Conservation (phyloP, 164 flowering plant species). For the Echeveria elegans region DNA sequence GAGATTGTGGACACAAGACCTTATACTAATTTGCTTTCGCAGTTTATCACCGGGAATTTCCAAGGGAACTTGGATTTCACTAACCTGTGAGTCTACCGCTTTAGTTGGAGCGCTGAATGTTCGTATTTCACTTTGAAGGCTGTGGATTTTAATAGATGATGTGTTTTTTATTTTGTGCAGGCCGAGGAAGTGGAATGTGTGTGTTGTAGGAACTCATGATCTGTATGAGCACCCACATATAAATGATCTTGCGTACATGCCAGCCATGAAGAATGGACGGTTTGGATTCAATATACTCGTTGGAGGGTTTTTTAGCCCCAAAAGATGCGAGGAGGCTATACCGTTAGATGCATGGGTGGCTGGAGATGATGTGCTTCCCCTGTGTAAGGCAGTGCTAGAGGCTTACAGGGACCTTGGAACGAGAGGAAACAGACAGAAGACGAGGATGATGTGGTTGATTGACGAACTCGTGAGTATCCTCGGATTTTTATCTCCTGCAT, state of each 20-base stretch:
- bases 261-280: constrained; percentile 69
- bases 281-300: constrained; percentile 90
- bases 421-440: constrained; percentile 87
- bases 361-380: constrained; percentile 62
- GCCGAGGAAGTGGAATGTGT: constrained; percentile 98
- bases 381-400: constrained; percentile 73
- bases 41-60: constrained; percentile 64
- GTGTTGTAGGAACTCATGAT: constrained; percentile 90
- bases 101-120: not conserved
- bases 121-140: constrained; percentile 15
- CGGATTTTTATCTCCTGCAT: not conserved
- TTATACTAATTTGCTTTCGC: constrained; percentile 67
- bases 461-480: constrained; percentile 85
- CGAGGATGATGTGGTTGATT: constrained; percentile 98
- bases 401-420: constrained; percentile 80
- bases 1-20: constrained; percentile 89
- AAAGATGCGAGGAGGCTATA: constrained; percentile 83
- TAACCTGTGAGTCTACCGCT: constrained; percentile 53
- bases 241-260: constrained; percentile 97
- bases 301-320: constrained; percentile 94
- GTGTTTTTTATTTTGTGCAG: constrained; percentile 24
- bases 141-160: not conserved
- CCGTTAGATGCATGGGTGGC: constrained; percentile 96
- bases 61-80: constrained; percentile 62
- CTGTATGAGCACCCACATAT: constrained; percentile 97